Evolutionary conservation across 169 alveolate genomes (phyloP).

Genomic region (Babesia sp.): DNA sequence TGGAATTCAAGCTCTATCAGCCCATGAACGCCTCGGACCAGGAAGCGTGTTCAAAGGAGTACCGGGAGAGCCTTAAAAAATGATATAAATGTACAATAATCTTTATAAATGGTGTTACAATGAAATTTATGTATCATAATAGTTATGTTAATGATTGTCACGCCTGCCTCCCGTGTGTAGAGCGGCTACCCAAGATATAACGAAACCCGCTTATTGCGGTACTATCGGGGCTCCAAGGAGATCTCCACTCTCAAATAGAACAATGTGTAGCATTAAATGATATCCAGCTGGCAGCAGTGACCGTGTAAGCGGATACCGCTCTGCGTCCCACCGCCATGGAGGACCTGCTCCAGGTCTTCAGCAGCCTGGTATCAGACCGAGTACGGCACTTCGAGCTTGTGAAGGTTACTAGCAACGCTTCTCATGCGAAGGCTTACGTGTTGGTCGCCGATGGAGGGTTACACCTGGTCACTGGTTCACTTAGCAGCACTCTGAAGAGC

Average conservation of each 20-base stretch:
- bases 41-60: constrained; percentile 71
- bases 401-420: constrained; percentile 48
- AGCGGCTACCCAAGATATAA: not conserved
- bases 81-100: not conserved
- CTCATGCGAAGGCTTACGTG: constrained; percentile 36
- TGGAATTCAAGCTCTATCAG: constrained; percentile 86
- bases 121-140: not conserved
- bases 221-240: not conserved
- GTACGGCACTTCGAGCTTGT: constrained; percentile 66
- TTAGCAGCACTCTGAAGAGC: constrained; percentile 44
- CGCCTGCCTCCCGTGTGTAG: too few relatives aligned
- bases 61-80: constrained; percentile 20
- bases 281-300: not conserved
- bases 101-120: not conserved
- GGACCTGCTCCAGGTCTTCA: constrained; percentile 29
- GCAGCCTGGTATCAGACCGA: constrained; percentile 56
- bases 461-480: constrained; percentile 52
- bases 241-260: not conserved
- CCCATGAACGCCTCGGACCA: constrained; percentile 77
- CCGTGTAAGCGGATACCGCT: not conserved
- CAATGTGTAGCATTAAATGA: constrained; percentile 24
- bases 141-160: too few relatives aligned
- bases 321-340: constrained; percentile 37
- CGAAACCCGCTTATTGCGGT: not conserved
- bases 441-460: constrained; percentile 60